phyloP scores from a whole-genome alignment of 1,284 basidiomycete species.

The Austroboletus novae-zelandiae region DNA sequence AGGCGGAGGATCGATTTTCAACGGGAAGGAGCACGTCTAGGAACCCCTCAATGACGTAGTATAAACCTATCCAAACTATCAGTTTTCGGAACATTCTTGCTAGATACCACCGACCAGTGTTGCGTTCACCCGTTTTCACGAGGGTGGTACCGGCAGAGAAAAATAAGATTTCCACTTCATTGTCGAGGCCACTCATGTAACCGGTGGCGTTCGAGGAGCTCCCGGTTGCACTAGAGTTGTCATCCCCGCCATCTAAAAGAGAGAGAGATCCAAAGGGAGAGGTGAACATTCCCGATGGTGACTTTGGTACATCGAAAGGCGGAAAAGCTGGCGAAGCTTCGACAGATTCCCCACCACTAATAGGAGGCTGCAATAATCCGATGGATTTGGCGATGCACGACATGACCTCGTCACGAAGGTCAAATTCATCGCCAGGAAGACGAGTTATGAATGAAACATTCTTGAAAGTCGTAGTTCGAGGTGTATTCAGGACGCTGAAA shows the following conservation, averaged over 20 bases:
- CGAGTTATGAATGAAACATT: conserved; percentile 29
- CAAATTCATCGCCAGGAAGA: conserved; percentile 62
- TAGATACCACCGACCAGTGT: conserved; percentile 57
- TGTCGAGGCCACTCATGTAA: conserved; percentile 80
- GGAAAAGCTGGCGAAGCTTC: conserved; percentile 64
- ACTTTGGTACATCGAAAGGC: conserved; percentile 48
- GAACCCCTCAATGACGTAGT: conserved; percentile 98
- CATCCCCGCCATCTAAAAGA: conserved; percentile 74
- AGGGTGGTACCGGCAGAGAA: conserved; percentile 86
- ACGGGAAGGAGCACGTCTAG: conserved; percentile 84
- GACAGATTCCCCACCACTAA: conserved; percentile 61
- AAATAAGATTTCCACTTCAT: conserved; percentile 94
- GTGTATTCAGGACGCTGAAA: conserved; percentile 52
- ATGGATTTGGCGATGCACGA: conserved; percentile 97
- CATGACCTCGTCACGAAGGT: conserved; percentile 93
- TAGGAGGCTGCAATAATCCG: conserved; percentile 84
- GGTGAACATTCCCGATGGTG: conserved; percentile 50
- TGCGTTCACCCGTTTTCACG: conserved; percentile 87
- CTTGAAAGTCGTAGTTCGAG: conserved; percentile 37
- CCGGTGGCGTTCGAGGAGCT: conserved; percentile 57
- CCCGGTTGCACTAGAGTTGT: conserved; percentile 64
- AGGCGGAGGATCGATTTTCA: conserved; percentile 35
- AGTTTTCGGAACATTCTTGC: background rate
- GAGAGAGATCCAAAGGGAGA: conserved; percentile 87
- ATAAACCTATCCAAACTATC: conserved; percentile 61